Evolutionary conservation across 2,329 filamentous ascomycete genomes (phyloP).

Genomic region (Seiridium unicorne): DNA sequence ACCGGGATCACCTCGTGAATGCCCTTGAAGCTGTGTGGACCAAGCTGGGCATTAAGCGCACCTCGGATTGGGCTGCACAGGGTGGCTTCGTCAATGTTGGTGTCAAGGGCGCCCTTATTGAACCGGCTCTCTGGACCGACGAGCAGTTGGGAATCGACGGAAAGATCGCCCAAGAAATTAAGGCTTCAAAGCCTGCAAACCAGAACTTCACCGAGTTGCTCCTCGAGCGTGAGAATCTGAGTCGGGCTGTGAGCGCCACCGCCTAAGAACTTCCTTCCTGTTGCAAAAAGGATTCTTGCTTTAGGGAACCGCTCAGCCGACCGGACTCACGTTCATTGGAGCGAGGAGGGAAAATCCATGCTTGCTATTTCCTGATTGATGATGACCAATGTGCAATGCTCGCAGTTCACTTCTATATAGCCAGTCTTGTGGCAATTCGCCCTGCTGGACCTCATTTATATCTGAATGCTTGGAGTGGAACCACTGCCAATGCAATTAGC

Average conservation of each 20-base stretch:
- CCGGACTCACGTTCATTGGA: constrained; percentile 29
- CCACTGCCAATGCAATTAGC: neutral
- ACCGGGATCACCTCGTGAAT: constrained; percentile 79
- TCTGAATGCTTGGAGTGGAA: neutral
- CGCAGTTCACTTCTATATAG: constrained; percentile 2
- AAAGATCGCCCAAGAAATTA: constrained; percentile 62
- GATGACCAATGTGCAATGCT: neutral
- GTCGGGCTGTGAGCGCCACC: constrained; percentile 28
- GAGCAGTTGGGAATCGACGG: constrained; percentile 74
- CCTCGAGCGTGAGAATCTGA: constrained; percentile 50
- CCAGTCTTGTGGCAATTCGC: neutral
- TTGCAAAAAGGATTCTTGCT: constrained; percentile 9
- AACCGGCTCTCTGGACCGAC: constrained; percentile 86
- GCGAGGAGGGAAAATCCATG: constrained; percentile 11
- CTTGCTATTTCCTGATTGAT: neutral
- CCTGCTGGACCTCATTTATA: neutral
- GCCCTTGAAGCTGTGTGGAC: constrained; percentile 88
- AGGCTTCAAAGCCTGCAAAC: constrained; percentile 37
- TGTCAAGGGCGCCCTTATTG: constrained; percentile 58
- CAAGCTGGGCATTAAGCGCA: constrained; percentile 86
- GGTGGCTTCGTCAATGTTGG: constrained; percentile 96
- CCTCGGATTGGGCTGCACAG: constrained; percentile 84
- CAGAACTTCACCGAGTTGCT: constrained; percentile 55
- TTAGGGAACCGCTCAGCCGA: constrained; percentile 24
- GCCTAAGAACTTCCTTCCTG: constrained; percentile 22